These are phyloP conservation scores for Cicer pinnatifidum DNA, from an alignment of 306 rosid species.

Conservation along the genomic window DNA sequence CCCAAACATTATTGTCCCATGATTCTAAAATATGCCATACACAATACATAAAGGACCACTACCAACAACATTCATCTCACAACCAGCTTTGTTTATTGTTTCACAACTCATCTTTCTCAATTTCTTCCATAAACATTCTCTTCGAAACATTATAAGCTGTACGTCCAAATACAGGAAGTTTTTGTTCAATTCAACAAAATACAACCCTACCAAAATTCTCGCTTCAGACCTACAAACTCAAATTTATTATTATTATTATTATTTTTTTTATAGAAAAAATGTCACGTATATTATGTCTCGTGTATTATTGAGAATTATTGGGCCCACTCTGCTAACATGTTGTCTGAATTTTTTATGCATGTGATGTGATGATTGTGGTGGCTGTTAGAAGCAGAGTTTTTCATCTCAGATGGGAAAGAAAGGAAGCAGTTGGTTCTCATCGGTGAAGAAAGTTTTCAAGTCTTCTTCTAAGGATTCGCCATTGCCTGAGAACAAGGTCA, in stretches of 20 bases:
- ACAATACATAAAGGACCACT: not conserved
- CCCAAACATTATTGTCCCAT: not conserved
- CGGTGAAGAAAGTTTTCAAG: conserved; percentile 87
- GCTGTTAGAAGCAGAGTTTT: conserved; percentile 41
- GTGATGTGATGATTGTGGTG: conserved; percentile 7
- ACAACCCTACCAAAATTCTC: too few species aligned
- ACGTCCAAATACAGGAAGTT: not conserved
- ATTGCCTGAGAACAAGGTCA: conserved; percentile 62
- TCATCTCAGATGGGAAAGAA: conserved; percentile 81
- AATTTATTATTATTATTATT: too few species aligned
- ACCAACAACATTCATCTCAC: not conserved
- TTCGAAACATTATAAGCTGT: not conserved
- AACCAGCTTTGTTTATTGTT: not conserved
- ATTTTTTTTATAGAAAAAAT: too few species aligned
- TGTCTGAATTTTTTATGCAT: conserved; percentile 33
- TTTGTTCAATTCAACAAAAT: too few species aligned
- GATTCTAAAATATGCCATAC: not conserved
- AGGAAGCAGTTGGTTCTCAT: conserved; percentile 81
- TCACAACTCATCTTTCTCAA: not conserved
- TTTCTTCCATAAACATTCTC: not conserved
- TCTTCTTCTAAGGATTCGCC: conserved; percentile 68
- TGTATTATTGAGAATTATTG: too few species aligned
- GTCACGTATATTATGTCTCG: too few species aligned
- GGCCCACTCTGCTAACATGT: not conserved
- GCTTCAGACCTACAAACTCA: too few species aligned